Conservation (phyloP, 1,139 yeast species). For the Hemisphaericaspora subhashii region DNA sequence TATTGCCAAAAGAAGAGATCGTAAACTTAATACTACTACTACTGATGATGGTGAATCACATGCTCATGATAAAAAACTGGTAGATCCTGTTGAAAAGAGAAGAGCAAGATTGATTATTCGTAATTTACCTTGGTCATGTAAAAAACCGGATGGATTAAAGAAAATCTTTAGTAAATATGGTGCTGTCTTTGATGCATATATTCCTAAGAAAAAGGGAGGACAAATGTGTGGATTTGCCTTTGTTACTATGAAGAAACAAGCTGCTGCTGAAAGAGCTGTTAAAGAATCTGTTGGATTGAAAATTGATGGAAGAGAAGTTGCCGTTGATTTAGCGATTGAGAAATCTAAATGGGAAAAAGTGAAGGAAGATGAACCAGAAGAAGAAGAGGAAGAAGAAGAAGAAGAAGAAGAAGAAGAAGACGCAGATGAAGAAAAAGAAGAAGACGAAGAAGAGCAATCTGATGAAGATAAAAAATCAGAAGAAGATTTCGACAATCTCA, state of each 20-base stretch:
- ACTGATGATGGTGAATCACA: constrained; percentile 18
- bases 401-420: constrained; percentile 27
- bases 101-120: constrained; percentile 84
- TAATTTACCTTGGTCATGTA: constrained; percentile 94
- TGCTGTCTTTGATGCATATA: constrained; percentile 82
- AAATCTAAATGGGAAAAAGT: constrained; percentile 73
- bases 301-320: constrained; percentile 88
- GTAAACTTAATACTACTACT: constrained; percentile 40
- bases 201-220: constrained; percentile 87
- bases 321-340: constrained; percentile 91
- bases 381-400: constrained; percentile 32
- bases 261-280: constrained; percentile 80
- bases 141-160: constrained; percentile 70
- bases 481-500: constrained; percentile 25
- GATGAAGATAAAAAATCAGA: constrained; percentile 39
- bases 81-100: constrained; percentile 52
- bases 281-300: constrained; percentile 71
- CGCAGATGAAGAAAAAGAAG: constrained; percentile 24
- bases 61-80: constrained; percentile 4
- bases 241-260: constrained; percentile 80
- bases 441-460: constrained; percentile 23
- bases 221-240: constrained; percentile 95
- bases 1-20: constrained; percentile 87
- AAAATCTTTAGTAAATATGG: constrained; percentile 78
- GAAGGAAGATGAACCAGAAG: constrained; percentile 41